These are phyloP conservation scores for Ascosphaera apis DNA, from an alignment of 2,329 filamentous ascomycete genomes.

Conservation along the genomic window DNA sequence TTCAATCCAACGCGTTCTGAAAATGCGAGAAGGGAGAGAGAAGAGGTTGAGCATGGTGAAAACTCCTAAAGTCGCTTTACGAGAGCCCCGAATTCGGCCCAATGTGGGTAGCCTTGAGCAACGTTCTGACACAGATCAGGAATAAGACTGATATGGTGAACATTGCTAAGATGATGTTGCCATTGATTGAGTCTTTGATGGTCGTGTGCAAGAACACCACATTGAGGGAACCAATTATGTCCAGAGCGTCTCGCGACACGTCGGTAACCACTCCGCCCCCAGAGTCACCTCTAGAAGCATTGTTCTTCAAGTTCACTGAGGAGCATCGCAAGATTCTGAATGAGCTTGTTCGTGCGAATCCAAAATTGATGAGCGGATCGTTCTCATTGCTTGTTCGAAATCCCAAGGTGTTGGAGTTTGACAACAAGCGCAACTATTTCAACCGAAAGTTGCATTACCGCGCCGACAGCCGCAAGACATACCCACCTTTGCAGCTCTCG, in stretches of 20 bases:
- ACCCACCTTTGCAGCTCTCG: slow-evolving; percentile 60
- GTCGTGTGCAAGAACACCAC: slow-evolving; percentile 98
- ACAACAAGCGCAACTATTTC: slow-evolving; percentile 99
- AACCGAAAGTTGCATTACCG: slow-evolving; percentile 72
- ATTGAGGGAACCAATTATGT: slow-evolving; percentile 39
- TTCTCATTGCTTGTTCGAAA: slow-evolving; percentile 95
- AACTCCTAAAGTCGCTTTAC: slow-evolving; percentile 69
- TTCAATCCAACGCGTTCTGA: slow-evolving; percentile 58
- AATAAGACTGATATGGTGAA: slow-evolving; percentile 90
- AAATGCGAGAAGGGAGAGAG: slow-evolving; percentile 28
- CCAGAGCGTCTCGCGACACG: slow-evolving; percentile 38
- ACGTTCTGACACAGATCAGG: slow-evolving; percentile 68
- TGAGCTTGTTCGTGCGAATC: slow-evolving; percentile 88
- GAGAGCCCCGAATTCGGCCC: slow-evolving; percentile 74
- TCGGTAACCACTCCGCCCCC: slow-evolving; percentile 53
- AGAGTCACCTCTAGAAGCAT: slow-evolving; percentile 58
- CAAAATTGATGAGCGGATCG: slow-evolving; percentile 94
- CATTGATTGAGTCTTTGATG: slow-evolving; percentile 91
- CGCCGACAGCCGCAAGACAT: slow-evolving; percentile 45
- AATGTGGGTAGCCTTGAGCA: slow-evolving; percentile 80
- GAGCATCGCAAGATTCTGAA: slow-evolving; percentile 95
- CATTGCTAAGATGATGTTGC: slow-evolving; percentile 83
- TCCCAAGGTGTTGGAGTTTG: slow-evolving; percentile 94
- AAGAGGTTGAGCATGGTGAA: slow-evolving; percentile 43
- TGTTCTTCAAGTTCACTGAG: slow-evolving; percentile 96